Evolutionary conservation across 2,329 filamentous ascomycete genomes (phyloP).

Genomic region (Fusarium marasasianum): DNA sequence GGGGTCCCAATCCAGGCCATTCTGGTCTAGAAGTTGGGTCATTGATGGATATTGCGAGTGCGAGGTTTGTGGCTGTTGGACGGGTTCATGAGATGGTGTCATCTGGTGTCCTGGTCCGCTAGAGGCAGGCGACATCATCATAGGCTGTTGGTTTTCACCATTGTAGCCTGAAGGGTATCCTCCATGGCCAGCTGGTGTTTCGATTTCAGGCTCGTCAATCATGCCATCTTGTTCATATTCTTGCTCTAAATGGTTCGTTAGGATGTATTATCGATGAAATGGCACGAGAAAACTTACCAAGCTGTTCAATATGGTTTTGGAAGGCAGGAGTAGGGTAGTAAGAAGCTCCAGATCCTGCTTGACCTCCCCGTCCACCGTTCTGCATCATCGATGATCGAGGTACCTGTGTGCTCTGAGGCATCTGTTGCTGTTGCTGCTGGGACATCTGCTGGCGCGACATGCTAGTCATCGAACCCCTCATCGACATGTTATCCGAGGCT

Average conservation of each 20-base stretch:
- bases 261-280: constrained; percentile 67
- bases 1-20: constrained; percentile 85
- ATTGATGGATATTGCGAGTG: constrained; percentile 67
- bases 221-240: constrained; percentile 94
- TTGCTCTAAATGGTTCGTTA: constrained; percentile 83
- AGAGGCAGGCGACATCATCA: constrained; percentile 54
- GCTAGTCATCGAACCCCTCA: constrained; percentile 52
- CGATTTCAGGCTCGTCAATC: constrained; percentile 82
- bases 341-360: constrained; percentile 54
- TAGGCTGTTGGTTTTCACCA: constrained; percentile 52
- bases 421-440: constrained; percentile 38
- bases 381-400: constrained; percentile 51
- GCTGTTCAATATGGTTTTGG: constrained; percentile 93
- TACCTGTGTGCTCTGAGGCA: constrained; percentile 38
- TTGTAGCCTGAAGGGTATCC: constrained; percentile 70
- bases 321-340: constrained; percentile 87
- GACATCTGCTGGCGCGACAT: constrained; percentile 47
- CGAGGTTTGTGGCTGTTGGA: constrained; percentile 37
- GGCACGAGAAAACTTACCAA: constrained; percentile 73
- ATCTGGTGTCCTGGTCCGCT: constrained; percentile 51
- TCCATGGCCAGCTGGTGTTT: constrained; percentile 71
- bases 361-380: constrained; percentile 47
- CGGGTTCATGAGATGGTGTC: constrained; percentile 49
- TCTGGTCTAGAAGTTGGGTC: constrained; percentile 76
- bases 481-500: constrained; percentile 58